A percentile compares a stretch with the other conserved stretches of the same genome.
Conservation (phyloP, 805 yeast species). For the Myxozyma vanderwaltii region DNA sequence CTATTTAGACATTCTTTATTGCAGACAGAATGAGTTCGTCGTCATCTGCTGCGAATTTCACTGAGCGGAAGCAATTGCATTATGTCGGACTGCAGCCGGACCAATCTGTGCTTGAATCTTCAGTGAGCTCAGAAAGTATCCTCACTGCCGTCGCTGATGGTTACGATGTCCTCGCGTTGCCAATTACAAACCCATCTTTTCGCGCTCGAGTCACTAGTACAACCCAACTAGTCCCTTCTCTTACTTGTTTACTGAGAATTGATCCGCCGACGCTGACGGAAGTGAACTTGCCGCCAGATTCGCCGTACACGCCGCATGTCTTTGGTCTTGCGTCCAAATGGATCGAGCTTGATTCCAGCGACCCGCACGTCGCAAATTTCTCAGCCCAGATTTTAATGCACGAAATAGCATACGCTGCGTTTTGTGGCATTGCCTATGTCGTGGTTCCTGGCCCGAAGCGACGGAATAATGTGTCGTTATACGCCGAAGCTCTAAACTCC, state of each 20-base stretch:
- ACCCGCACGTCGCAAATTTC: constrained; percentile 53
- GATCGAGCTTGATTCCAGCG: constrained; percentile 65
- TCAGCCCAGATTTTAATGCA: constrained; percentile 59
- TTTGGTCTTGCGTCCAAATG: constrained; percentile 66
- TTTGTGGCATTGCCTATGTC: constrained; percentile 58
- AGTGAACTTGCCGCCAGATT: constrained; percentile 20
- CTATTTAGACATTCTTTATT: too few relatives aligned
- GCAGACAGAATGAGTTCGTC: not conserved
- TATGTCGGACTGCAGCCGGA: constrained; percentile 27
- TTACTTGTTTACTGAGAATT: not conserved
- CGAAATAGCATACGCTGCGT: constrained; percentile 61
- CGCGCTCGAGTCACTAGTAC: constrained; percentile 21
- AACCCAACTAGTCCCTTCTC: not conserved
- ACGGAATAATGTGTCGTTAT: constrained; percentile 53
- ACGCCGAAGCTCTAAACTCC: constrained; percentile 49
- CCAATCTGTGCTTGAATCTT: not conserved
- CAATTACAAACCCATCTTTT: constrained; percentile 22
- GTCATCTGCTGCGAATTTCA: not conserved
- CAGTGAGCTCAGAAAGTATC: constrained; percentile 9
- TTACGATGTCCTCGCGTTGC: constrained; percentile 24
- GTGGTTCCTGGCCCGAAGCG: constrained; percentile 68
- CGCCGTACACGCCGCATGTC: constrained; percentile 17
- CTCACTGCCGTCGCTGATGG: constrained; percentile 19
- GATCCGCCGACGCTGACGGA: constrained; percentile 24
- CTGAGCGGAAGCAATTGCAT: not conserved